Conservation (phyloP, 2,329 filamentous ascomycete species). For the Aureobasidium musti region DNA sequence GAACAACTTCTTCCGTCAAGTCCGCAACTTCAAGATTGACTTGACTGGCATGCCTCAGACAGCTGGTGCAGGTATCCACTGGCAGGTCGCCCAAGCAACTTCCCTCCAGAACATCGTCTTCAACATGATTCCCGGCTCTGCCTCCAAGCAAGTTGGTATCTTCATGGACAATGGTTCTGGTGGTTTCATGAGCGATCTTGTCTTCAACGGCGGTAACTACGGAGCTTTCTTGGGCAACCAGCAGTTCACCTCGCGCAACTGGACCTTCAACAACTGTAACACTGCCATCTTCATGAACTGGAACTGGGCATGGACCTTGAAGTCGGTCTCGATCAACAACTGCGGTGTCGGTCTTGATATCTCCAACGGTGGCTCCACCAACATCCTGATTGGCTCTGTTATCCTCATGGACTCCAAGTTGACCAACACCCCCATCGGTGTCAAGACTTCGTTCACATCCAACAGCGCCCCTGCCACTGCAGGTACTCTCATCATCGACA, state of each 20-base stretch:
- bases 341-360: constrained; percentile 53
- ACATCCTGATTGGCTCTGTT: constrained; percentile 82
- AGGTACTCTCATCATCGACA: constrained; percentile 82
- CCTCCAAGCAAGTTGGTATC: constrained; percentile 59
- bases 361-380: constrained; percentile 48
- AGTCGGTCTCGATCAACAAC: constrained; percentile 51
- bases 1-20: constrained; percentile 59
- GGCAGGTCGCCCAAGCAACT: constrained; percentile 59
- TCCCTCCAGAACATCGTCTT: constrained; percentile 65
- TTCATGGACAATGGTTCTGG: constrained; percentile 63
- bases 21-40: constrained; percentile 58
- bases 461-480: constrained; percentile 66
- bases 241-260: constrained; percentile 59
- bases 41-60: constrained; percentile 43
- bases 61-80: constrained; percentile 51
- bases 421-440: constrained; percentile 71
- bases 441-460: constrained; percentile 74
- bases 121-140: constrained; percentile 53
- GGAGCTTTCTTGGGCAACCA: constrained; percentile 65
- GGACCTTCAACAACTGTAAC: constrained; percentile 53
- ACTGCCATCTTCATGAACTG: constrained; percentile 58
- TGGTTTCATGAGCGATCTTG: constrained; percentile 61
- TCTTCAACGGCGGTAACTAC: constrained; percentile 62
- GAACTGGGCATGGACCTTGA: constrained; percentile 57
- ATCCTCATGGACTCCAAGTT: constrained; percentile 80